Evolutionary conservation across 805 yeast genomes (phyloP), one percentile per base, ranked within the genome.

Genomic region (Soucietia sequanensis): DNA sequence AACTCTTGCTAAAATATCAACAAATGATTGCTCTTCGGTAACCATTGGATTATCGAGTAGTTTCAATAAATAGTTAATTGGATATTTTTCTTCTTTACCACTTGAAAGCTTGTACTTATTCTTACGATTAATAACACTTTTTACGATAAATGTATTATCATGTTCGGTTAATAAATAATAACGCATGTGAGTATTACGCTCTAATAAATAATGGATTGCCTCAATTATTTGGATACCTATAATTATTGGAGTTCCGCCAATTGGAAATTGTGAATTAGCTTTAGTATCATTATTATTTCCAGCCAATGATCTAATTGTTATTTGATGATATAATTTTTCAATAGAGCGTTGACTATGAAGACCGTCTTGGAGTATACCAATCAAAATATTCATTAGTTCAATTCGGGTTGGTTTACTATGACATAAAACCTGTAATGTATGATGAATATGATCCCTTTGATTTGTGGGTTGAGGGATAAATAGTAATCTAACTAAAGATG

Each of bases 181-280:
- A 42, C 93, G 72, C 53, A 85, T 66, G 40, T 80, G 84, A 7
- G 72, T 68, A 43, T 81, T 84, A 22, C 77, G 67, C 37, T 83
- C 87, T 33, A 89, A 68, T 31, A 89, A 64, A 46, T 74, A 79
- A 43, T 83, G 86, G 12, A 89, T 61, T 1, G 84, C 80, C 41
- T 86, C 95, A 29, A 90, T 68, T 4, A 82, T 73, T 49, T 88
- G 96, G 30, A 78, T 80, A 0, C 90, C 90, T 15, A 88, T 83
- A 8, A 76, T 65, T 8, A 81, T 61, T 0, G 91, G 84, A 0
- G 90, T 75, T 13, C 84, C 73, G 12, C 79, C 82, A 5, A 65
- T 50, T 2, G 93, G 91, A 45, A 76, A 47, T 43, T 58, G 40
- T 37, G 39, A 39, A n/a, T 39, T 49, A 23, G 39, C 39, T 38